Conservation (phyloP, 495 filamentous ascomycete genomes). For the Hypoxylon fragiforme region DNA sequence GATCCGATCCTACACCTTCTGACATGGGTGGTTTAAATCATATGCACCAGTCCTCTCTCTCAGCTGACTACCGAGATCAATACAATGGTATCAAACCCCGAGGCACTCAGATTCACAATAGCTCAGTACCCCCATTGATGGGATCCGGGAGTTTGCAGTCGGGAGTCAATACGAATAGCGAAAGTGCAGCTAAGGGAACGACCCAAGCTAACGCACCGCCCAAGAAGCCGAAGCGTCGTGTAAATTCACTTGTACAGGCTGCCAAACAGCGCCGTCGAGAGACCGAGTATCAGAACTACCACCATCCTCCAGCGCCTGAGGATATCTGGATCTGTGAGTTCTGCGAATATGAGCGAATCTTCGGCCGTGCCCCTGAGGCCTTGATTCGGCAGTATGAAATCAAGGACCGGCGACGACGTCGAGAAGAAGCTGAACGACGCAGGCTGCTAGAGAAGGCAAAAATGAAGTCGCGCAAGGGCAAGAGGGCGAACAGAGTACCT, state of each 20-base stretch:
- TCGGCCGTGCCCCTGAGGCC: slow-evolving; percentile 78
- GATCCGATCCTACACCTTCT: slow-evolving; percentile 60
- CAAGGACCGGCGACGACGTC: slow-evolving; percentile 84
- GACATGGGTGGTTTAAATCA: slow-evolving; percentile 18
- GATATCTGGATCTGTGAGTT: slow-evolving; percentile 96
- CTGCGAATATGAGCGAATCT: slow-evolving; percentile 86
- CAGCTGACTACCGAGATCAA: slow-evolving; percentile 12
- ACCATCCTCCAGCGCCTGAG: slow-evolving; percentile 71
- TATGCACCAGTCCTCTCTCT: slow-evolving; percentile 10
- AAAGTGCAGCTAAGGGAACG: slow-evolving; percentile 11
- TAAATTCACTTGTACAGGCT: slow-evolving; percentile 36
- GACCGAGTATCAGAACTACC: slow-evolving; percentile 63
- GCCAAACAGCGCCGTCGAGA: slow-evolving; percentile 46
- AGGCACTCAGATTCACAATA: slow-evolving; percentile 15
- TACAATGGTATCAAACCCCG: slow-evolving; percentile 8
- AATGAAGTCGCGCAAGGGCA: slow-evolving; percentile 87
- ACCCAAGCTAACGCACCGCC: slow-evolving; percentile 15
- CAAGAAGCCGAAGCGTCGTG: slow-evolving; percentile 35
- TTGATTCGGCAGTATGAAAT: slow-evolving; percentile 91
- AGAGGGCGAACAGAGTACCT: slow-evolving; percentile 64
- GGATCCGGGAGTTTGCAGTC: slow-evolving; percentile 15
- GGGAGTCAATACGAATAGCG: slow-evolving; percentile 5
- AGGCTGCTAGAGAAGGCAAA: slow-evolving; percentile 91
- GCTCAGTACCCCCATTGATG: slow-evolving; percentile 4
- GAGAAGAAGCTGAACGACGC: slow-evolving; percentile 78